A percentile compares a stretch with the other conserved stretches of the same genome.
Evolutionary conservation across 768 basidiomycete species (phyloP).

Genomic region (Trametes maxima): DNA sequence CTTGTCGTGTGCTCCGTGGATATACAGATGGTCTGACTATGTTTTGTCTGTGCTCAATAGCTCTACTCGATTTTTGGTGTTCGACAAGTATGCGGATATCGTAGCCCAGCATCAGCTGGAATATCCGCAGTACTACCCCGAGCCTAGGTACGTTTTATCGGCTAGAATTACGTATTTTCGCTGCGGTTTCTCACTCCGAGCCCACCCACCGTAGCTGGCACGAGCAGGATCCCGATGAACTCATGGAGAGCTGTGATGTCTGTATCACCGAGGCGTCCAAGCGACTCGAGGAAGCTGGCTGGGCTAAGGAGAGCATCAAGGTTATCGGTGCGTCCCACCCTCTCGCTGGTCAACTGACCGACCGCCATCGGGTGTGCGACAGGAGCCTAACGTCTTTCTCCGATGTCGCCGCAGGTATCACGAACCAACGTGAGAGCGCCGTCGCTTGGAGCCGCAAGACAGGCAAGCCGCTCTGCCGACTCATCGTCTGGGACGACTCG

Average conservation of each 20-base stretch:
- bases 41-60: constrained; percentile 40
- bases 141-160: constrained; percentile 62
- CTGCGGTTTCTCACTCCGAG: background rate
- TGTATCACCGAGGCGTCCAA: constrained; percentile 77
- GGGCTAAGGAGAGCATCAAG: constrained; percentile 80
- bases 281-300: constrained; percentile 73
- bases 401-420: constrained; percentile 64
- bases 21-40: background rate
- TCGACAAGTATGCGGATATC: constrained; percentile 85
- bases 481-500: constrained; percentile 97
- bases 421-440: constrained; percentile 96
- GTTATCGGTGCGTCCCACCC: constrained; percentile 71
- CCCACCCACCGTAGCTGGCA: constrained; percentile 70
- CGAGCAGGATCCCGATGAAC: constrained; percentile 88
- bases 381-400: constrained; percentile 20
- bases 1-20: background rate
- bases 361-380: background rate
- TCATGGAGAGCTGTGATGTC: constrained; percentile 69
- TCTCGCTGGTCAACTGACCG: constrained; percentile 10
- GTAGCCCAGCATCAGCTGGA: constrained; percentile 89
- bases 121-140: constrained; percentile 91
- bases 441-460: constrained; percentile 91
- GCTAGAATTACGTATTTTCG: background rate
- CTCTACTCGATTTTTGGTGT: constrained; percentile 90
- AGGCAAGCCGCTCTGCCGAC: constrained; percentile 84